Conservation (phyloP, 352 stramenopile genomes). For the Thalassiosira exigua region DNA sequence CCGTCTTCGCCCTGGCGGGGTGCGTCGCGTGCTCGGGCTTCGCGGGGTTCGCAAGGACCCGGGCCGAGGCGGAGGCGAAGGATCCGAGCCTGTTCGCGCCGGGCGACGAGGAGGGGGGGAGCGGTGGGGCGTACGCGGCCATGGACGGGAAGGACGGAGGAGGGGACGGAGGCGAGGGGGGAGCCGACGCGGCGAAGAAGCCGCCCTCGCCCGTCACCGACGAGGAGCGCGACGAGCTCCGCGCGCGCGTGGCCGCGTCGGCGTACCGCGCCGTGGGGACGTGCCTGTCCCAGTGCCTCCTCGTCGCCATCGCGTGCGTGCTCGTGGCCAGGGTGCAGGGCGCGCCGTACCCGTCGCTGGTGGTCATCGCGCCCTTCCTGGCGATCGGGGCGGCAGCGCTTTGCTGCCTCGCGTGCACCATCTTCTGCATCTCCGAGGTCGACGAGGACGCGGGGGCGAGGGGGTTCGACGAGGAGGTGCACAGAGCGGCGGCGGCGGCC, state of each 20-base stretch:
- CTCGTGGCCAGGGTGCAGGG: slow-evolving; percentile 80
- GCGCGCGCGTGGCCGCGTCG: slow-evolving; percentile 66
- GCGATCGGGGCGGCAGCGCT: slow-evolving; percentile 66
- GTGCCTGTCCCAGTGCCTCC: slow-evolving; percentile 78
- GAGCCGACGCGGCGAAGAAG: too few relatives aligned
- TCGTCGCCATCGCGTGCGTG: slow-evolving; percentile 70
- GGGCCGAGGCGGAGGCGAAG: slow-evolving; percentile 58
- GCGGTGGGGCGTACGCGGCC: slow-evolving; percentile 36
- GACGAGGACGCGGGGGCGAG: slow-evolving; percentile 64
- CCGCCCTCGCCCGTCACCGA: slow-evolving; percentile 53
- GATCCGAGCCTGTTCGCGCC: slow-evolving; percentile 70
- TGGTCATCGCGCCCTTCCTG: slow-evolving; percentile 83
- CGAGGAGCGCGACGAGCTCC: slow-evolving; percentile 78
- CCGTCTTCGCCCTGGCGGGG: slow-evolving; percentile 68
- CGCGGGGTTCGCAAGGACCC: slow-evolving; percentile 63
- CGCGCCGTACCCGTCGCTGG: slow-evolving; percentile 69
- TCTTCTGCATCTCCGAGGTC: slow-evolving; percentile 82
- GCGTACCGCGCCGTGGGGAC: slow-evolving; percentile 66
- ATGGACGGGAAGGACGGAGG: slow-evolving; percentile 55
- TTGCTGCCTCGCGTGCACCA: slow-evolving; percentile 74
- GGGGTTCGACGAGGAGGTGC: slow-evolving; percentile 66
- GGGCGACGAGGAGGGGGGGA: slow-evolving; percentile 24
- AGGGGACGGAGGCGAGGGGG: not conserved
- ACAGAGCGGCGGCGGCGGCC: slow-evolving; percentile 28
- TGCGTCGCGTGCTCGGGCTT: slow-evolving; percentile 69